Base-by-base conservation (phyloP, 2,329 filamentous ascomycete species). In the Cercospora berteroae region DNA sequence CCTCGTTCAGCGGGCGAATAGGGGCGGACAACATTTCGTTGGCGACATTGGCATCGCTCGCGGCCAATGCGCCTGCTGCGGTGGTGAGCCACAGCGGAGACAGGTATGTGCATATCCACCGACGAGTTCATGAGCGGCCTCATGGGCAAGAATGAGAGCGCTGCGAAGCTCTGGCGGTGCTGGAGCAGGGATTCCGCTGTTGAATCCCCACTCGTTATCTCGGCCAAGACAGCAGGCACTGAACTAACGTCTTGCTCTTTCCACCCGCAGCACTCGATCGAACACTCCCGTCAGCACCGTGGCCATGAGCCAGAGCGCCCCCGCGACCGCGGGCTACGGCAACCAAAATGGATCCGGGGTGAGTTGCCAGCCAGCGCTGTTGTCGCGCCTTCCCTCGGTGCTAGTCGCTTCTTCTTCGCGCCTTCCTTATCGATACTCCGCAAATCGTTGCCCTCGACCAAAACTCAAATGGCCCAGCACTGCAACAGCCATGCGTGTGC, bases 291-390 rank as follows among this genome's bases (percentile, higher is more conserved):
- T 44, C 70, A 73, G 63, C 67, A 64, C 31, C 79, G 85, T 80
- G 44, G 63, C 64, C 59, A 69, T 67, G 63, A 72, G 86, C 74
- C 88, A 86, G 71, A 86, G 87, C 71, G 88, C 88, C 56, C 87
- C 88, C 58, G 87, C 86, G 48, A 89, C 88, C 48, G 86, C 87
- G 69, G 88, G 86, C 71, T 88, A 88, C 63, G 69, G 67, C 48
- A 67, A 52, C 27, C 87, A 88, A 77, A 86, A 85, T 70, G 84
- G 83, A 74, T 83, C 83, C 71, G 85, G 85, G 77, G 85, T 88
- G 83, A 81, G 85, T 83, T 71, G 42, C 50, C 59, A 23, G 29
- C 62, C 63, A 50, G 44, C 44, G 18, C 44, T 50, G 44, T 50
- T 50, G 44, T 50, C 44, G 44, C 10, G 10, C 44, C 13, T 50